Evolutionary conservation across 352 stramenopile species (phyloP).

Genomic region (Pythium rhizo-oryzae): DNA sequence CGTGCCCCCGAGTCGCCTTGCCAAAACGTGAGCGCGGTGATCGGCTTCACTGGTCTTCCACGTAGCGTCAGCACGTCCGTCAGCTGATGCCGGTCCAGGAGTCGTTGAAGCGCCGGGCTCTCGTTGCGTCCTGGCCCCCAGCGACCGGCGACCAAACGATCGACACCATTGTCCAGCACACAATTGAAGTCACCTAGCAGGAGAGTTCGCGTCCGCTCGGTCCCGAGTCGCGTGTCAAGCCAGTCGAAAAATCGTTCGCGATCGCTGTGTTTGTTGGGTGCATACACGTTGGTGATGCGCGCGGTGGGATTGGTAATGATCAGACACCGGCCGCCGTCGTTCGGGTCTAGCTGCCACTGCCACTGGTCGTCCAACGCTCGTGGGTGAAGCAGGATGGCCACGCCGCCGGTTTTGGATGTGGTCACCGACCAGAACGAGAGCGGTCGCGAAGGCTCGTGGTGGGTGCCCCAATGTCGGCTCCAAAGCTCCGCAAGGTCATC

Average conservation of each 20-base stretch:
- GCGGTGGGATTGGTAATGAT: not conserved
- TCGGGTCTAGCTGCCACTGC: not conserved
- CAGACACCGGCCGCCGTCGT: not conserved
- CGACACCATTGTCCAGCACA: not conserved
- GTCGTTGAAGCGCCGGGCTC: not conserved
- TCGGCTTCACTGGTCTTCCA: not conserved
- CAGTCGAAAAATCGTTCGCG: no score
- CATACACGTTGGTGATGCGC: not conserved
- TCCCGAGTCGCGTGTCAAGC: no score
- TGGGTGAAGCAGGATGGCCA: constrained; percentile 1
- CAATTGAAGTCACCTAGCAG: no score
- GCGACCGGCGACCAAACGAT: not conserved
- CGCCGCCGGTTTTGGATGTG: not conserved
- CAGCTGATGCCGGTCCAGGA: not conserved
- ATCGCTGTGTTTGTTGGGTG: not conserved
- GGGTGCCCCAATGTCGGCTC: not conserved
- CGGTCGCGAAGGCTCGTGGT: not conserved
- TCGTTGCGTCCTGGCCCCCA: not conserved
- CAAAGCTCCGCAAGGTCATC: not conserved
- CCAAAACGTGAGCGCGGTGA: constrained; percentile 3
- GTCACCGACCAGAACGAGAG: not conserved
- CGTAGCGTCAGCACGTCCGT: not conserved
- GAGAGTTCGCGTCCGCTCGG: no score
- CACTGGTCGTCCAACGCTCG: not conserved
- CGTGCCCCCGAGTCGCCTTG: not conserved